Conservation (phyloP, 2,329 filamentous ascomycete species). For the Davidsoniella eucalypti region DNA sequence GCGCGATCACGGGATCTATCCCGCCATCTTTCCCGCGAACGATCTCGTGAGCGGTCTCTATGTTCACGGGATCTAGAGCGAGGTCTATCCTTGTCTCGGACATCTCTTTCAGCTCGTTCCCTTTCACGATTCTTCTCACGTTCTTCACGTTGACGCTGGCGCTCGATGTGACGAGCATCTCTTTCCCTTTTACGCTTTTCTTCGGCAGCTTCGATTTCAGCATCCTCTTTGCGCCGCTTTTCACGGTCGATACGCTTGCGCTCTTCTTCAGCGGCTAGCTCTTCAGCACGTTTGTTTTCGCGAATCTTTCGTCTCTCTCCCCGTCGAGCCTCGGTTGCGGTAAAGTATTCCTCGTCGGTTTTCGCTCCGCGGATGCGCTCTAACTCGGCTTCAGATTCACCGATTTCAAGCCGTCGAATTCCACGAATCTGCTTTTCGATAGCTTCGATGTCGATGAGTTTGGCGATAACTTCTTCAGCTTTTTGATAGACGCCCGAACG, state of each 20-base stretch:
- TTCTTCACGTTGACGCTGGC: constrained; percentile 39
- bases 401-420: constrained; percentile 50
- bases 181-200: constrained; percentile 33
- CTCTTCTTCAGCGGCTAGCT: constrained; percentile 44
- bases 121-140: constrained; percentile 30
- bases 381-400: constrained; percentile 47
- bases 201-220: constrained; percentile 32
- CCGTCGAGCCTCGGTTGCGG: constrained; percentile 44
- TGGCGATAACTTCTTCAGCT: constrained; percentile 49
- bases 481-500: constrained; percentile 60
- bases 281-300: constrained; percentile 41
- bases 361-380: constrained; percentile 51
- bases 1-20: constrained; percentile 13
- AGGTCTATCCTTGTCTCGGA: constrained; percentile 18
- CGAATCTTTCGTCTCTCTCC: constrained; percentile 44
- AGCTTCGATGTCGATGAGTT: constrained; percentile 48
- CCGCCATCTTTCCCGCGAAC: constrained; percentile 12
- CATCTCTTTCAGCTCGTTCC: constrained; percentile 20
- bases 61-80: constrained; percentile 2
- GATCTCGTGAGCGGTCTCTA: constrained; percentile 12
- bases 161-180: constrained; percentile 31
- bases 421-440: constrained; percentile 56
- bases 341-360: constrained; percentile 57
- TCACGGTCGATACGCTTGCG: constrained; percentile 41
- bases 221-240: constrained; percentile 34